Evolutionary conservation across 257 asterid genomes (phyloP), one percentile per base, ranked within the genome.

Genomic region (Cordia subcordata): DNA sequence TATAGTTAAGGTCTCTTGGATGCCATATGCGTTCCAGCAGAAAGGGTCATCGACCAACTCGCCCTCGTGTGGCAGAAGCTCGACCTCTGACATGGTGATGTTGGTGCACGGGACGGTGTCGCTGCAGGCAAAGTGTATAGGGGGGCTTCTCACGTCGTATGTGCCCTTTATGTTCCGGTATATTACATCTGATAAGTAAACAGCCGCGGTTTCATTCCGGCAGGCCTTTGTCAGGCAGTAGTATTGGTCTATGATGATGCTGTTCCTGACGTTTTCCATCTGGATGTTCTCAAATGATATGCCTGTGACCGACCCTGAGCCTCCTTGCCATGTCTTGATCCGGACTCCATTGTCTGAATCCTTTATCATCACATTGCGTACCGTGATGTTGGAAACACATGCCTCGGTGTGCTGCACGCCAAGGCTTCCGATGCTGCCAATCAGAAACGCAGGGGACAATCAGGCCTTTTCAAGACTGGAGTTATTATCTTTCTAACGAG

Each of bases 291-390:
- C 95, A 39, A 93, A 93, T 33, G 77, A 68, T 52, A 93, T 73
- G 23, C 87, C 84, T 1, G 85, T 32, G 0, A 93, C 96, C 0
- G 97, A 93, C 10, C 99, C 97, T 32, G 94, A 63, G 12, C 99
- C 99, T 14, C 99, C 97, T 56, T 92, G 96, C 99, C 99, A 92
- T 39, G 99, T 92, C 77, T 92, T 92, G 77, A 92, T 86, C 72
- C 96, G 68, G 0, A 92, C 66, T 11, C 96, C 96, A 18, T 88
- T 92, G 67, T 92, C 96, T 0, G 96, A 92, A 5, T 92, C 90
- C 33, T 50, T 75, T 51, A 92, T 82, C 3, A 86, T 19, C n/a
- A 80, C 81, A 22, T 88, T 79, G 23, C 90, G 83, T 11, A 92
- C 94, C 0, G 94, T 79, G 65, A 92, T 66, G 82, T 86, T 92